Base-by-base conservation (phyloP, 345 rosid genomes). In the Gossypioides kirkii region DNA sequence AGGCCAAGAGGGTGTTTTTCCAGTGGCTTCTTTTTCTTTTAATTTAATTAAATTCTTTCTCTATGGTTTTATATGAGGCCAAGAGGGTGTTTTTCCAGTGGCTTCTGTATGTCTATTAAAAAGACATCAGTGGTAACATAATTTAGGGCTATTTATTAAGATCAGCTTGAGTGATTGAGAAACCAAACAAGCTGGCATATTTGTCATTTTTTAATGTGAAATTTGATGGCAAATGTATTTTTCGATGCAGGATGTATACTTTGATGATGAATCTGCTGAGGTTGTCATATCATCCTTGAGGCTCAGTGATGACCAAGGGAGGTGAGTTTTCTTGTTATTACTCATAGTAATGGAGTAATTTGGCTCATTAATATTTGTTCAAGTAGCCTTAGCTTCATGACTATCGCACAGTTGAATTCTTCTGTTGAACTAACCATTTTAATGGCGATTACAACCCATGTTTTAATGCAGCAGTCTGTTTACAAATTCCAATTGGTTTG, bases 401-500 rank as follows among this genome's bases (percentile, higher is more conserved):
- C 17, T 49, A 46, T 8, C 0, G 1, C 28, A 28, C 25, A 17
- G 23, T 26, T 68, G 13, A 36, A 7, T 43, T 53, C 18, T 52
- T 59, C 22, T 69, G 53, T 61, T 53, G 16, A 20, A 32, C 41
- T 38, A 66, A 55, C 60, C 2, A 20, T 74, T 12, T 43, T 69
- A 38, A 46, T 6, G 41, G 61, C 10, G 16, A 55, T 56, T 22
- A 23, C 32, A 56, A 22, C 32, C 59, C 32, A 56, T 56, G 61
- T 22, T 60, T 74, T 72, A 18, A 55, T 78, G 86, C 84, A 60
- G 87, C 87, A 92, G 93, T 80, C 83, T 92, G 56, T 94, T 95
- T 85, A 93, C 99, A 76, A 91, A 91, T 77, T 91, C 99, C 73
- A 82, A 95, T 80, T 95, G 99, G 99, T 95, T 95, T 83, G 92